A percentile compares a stretch with the other conserved stretches of the same genome.
Evolutionary conservation across 2,329 filamentous ascomycete genomes (phyloP).

Genomic region (Paramyrothecium sp.): DNA sequence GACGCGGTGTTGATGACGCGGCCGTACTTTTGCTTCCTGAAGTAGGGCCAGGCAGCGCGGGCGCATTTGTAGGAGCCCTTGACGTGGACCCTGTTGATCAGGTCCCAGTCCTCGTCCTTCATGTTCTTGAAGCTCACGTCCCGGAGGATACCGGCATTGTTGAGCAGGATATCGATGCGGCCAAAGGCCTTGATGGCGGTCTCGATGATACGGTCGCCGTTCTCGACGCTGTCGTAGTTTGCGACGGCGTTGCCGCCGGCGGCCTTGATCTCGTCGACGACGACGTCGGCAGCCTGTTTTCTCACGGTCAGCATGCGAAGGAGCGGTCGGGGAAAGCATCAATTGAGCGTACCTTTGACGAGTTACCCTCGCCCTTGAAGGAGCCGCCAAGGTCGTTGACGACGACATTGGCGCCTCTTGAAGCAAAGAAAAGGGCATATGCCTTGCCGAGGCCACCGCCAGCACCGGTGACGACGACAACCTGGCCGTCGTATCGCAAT

Average conservation of each 20-base stretch:
- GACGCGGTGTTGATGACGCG: slow-evolving; percentile 95
- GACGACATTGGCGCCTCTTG: slow-evolving; percentile 88
- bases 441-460: slow-evolving; percentile 77
- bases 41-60: slow-evolving; percentile 92
- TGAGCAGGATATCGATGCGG: slow-evolving; percentile 91
- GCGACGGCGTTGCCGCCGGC: slow-evolving; percentile 93
- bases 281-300: slow-evolving; percentile 72
- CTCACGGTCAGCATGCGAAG: background rate
- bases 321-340: background rate
- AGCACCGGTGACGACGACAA: slow-evolving; percentile 79
- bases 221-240: slow-evolving; percentile 94
- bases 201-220: slow-evolving; percentile 92
- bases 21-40: slow-evolving; percentile 98
- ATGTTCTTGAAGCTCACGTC: slow-evolving; percentile 99
- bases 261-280: slow-evolving; percentile 79
- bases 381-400: slow-evolving; percentile 95
- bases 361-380: slow-evolving; percentile 88
- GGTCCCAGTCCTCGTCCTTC: slow-evolving; percentile 94
- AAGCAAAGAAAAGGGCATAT: slow-evolving; percentile 88
- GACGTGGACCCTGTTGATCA: slow-evolving; percentile 90
- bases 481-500: slow-evolving; percentile 81
- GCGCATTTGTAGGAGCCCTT: slow-evolving; percentile 94
- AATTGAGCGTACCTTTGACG: slow-evolving; percentile 65
- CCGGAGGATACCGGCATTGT: slow-evolving; percentile 94
- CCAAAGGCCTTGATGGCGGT: slow-evolving; percentile 79